phyloP scores from a whole-genome alignment of 768 basidiomycete genomes.

The Gyrodon lividus region DNA sequence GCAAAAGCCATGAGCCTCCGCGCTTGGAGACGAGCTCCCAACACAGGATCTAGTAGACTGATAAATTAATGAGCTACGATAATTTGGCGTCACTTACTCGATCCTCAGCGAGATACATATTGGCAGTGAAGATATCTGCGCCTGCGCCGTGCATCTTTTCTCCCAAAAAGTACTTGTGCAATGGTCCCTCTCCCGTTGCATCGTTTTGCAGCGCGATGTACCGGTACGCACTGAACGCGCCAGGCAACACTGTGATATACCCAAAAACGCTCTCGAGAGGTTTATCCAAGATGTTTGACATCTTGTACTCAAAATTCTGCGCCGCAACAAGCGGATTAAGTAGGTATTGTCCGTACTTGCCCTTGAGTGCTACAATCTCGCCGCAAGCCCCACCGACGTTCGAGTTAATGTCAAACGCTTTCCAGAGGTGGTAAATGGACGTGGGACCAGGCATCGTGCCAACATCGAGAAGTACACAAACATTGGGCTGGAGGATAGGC shows the following conservation, averaged over 20 bases:
- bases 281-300: constrained; percentile 91
- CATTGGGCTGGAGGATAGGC: constrained; percentile 81
- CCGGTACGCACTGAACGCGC: constrained; percentile 89
- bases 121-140: constrained; percentile 91
- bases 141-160: constrained; percentile 91
- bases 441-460: constrained; percentile 84
- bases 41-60: constrained; percentile 71
- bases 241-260: constrained; percentile 92
- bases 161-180: constrained; percentile 96
- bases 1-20: constrained; percentile 84
- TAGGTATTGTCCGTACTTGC: constrained; percentile 74
- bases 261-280: constrained; percentile 89
- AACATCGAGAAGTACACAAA: constrained; percentile 90
- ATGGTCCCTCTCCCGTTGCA: constrained; percentile 73
- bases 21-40: constrained; percentile 98
- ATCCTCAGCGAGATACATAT: constrained; percentile 96
- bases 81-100: constrained; percentile 42
- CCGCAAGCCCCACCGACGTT: constrained; percentile 93
- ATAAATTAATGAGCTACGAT: constrained; percentile 1
- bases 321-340: constrained; percentile 87
- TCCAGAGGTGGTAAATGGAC: constrained; percentile 91
- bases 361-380: constrained; percentile 93
- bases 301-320: constrained; percentile 95
- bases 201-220: constrained; percentile 94
- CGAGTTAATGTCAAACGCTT: constrained; percentile 90